Evolutionary conservation across 305 asterid genomes (phyloP).

Genomic region (Coffea humblotiana): DNA sequence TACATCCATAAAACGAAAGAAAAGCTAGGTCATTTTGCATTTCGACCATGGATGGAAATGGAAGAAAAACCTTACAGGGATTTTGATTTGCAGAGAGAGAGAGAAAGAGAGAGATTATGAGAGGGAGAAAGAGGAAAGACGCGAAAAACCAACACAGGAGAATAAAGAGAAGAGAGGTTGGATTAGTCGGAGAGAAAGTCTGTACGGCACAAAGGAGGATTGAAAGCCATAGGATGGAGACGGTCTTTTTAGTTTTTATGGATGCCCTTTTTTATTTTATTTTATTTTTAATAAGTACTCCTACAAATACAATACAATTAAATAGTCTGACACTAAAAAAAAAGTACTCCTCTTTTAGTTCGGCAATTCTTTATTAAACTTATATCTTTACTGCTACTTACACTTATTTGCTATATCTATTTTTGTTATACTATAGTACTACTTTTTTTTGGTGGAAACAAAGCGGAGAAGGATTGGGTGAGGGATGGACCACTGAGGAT

Average conservation of each 20-base stretch:
- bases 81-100: slow-evolving; percentile 24
- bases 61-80: slow-evolving; percentile 38
- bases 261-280: too few species aligned
- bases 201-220: slow-evolving; percentile 63
- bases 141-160: slow-evolving; percentile 47
- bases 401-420: background rate
- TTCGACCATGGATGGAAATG: background rate
- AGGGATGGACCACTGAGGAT: slow-evolving; percentile 8
- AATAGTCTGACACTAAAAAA: too few species aligned
- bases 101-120: slow-evolving; percentile 8
- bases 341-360: too few species aligned
- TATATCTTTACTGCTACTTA: slow-evolving; percentile 29
- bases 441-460: background rate
- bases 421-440: background rate
- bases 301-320: too few species aligned
- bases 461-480: slow-evolving; percentile 3
- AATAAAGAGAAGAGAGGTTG: background rate
- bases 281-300: too few species aligned
- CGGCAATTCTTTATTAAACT: background rate
- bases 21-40: slow-evolving; percentile 32
- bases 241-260: slow-evolving; percentile 18
- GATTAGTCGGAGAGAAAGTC: slow-evolving; percentile 12
- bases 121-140: slow-evolving; percentile 22
- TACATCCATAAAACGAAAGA: background rate
- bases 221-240: slow-evolving; percentile 71